Evolutionary conservation across 2,329 filamentous ascomycete genomes (phyloP), one percentile per base, ranked within the genome.

Genomic region (Elsinoe ampelina): DNA sequence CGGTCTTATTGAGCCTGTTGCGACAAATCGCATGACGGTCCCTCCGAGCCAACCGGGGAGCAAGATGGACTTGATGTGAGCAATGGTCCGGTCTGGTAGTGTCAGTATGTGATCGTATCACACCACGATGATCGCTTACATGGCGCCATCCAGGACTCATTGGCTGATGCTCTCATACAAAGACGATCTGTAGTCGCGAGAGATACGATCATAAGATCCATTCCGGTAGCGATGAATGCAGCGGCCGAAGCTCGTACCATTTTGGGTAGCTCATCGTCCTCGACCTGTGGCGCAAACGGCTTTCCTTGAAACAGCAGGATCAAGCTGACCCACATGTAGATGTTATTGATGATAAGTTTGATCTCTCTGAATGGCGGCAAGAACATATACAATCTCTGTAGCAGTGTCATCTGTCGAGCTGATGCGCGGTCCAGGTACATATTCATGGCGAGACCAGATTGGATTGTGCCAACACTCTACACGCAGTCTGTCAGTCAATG

Each of bases 11-110:
- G 79, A 82, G 3, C 82, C 82, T 0, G 81, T 82, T 0, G 81
- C 76, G 63, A 80, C 80, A 71, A 84, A 84, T 17, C 77, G 80
- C 65, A 80, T 76, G 0, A 75, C 68, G 63, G 80, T 73, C 17
- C 80, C 81, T 13, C 81, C 82, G 13, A 84, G 75, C 32, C 59
- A 57, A n/a, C 35, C 58, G 11, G 62, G 62, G 11, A 63, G 54
- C 15, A 63, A 32, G 58, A 61, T 62, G 12, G 59, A 61, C 19
- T 60, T 57, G n/a, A 62, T 39, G 43, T 50, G 45, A 17, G 45
- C 45, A 8, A 50, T 57, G 54, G 15, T 55, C 34, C 15, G 39
- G 17, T 34, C 45, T 50, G 51, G 11, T 11, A 19, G 42, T 42
- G 42, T 55, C 35, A 60, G 45, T 3, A 12, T 19, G 17, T 10